Conservation (phyloP, 108 stramenopile genomes). For the Aurantiochytrium sp. region DNA sequence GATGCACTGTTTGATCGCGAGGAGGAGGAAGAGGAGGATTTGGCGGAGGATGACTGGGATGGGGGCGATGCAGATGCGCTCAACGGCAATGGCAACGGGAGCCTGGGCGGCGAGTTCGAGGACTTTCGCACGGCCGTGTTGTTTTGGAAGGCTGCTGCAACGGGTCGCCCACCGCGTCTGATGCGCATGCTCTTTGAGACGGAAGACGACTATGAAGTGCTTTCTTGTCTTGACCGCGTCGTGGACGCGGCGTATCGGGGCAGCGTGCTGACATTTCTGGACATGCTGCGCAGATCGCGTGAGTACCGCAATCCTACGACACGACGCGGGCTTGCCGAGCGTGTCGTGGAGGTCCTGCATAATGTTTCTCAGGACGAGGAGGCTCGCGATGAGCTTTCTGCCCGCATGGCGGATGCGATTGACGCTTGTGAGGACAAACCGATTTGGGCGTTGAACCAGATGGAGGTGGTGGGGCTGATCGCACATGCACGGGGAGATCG, state of each 20-base stretch:
- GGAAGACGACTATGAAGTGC: background rate
- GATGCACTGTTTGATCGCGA: background rate
- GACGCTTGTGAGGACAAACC: conserved; percentile 4
- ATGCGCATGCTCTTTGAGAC: background rate
- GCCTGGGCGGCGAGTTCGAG: background rate
- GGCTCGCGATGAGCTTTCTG: background rate
- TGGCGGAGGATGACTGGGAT: background rate
- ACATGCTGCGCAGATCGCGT: background rate
- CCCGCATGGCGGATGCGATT: background rate
- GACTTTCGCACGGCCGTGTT: background rate
- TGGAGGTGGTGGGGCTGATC: background rate
- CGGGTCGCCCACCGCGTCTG: background rate
- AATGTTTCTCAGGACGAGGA: background rate
- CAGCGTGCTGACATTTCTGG: background rate
- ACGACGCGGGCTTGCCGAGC: background rate
- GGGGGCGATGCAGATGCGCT: background rate
- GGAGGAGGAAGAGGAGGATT: background rate
- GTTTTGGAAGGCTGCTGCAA: background rate
- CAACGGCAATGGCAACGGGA: background rate
- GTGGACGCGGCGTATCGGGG: background rate
- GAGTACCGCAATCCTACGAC: background rate
- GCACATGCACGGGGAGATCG: background rate
- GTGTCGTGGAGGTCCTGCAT: background rate
- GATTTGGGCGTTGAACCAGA: background rate
- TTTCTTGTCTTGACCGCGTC: background rate